phyloP scores from a whole-genome alignment of 1,139 yeast species.

The Taphrina deformans region DNA sequence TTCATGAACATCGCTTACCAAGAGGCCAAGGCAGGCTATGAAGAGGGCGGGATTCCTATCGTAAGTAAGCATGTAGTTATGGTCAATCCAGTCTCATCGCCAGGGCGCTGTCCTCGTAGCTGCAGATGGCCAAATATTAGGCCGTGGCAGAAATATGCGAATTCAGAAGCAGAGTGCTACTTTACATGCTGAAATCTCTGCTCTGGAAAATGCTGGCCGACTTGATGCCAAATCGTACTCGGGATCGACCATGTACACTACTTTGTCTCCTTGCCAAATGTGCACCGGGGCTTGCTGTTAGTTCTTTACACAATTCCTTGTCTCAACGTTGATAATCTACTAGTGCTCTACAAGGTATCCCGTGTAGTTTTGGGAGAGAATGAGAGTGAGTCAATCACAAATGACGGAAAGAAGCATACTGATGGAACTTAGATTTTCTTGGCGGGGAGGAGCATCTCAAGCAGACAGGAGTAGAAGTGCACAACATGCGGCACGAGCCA shows the following conservation, averaged over 20 bases:
- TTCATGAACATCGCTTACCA: slow-evolving; percentile 14
- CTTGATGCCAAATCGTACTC: background rate
- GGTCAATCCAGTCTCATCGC: background rate
- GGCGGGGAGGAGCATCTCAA: slow-evolving; percentile 5
- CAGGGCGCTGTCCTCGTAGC: slow-evolving; percentile 19
- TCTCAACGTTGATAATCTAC: too few relatives aligned
- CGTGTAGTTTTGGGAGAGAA: slow-evolving; percentile 19
- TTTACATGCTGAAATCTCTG: slow-evolving; percentile 11
- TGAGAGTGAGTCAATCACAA: background rate
- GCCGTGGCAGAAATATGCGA: slow-evolving; percentile 5
- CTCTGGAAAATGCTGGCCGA: slow-evolving; percentile 19
- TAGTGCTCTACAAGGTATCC: slow-evolving; percentile 6
- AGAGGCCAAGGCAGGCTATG: slow-evolving; percentile 1
- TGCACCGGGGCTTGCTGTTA: slow-evolving; percentile 18
- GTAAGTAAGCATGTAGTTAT: background rate
- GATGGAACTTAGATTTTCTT: background rate
- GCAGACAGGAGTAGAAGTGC: background rate
- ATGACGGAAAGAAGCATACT: background rate
- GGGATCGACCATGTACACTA: slow-evolving; percentile 21
- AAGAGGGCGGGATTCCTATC: slow-evolving; percentile 10
- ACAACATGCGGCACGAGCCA: background rate
- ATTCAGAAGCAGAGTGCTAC: slow-evolving; percentile 12
- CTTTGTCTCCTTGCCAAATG: slow-evolving; percentile 16
- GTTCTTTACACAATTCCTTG: too few relatives aligned
- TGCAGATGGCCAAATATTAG: slow-evolving; percentile 1